Percentiles rank a stretch among this genome's conserved stretches.
These are phyloP conservation scores for Bidens hawaiensis DNA, from an alignment of 140 eudicot species.

Conservation along the genomic window DNA sequence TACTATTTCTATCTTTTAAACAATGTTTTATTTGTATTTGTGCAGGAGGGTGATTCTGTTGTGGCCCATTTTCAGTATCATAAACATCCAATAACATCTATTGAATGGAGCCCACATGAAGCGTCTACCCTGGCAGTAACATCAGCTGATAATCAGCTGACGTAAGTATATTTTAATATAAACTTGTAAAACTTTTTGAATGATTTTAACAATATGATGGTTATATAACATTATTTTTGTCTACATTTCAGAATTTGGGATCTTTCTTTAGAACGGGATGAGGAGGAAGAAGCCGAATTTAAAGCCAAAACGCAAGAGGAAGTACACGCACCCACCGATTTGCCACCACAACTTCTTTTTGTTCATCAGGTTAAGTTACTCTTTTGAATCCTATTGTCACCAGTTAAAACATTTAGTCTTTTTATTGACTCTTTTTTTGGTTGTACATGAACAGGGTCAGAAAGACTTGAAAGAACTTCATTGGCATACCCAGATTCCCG, in stretches of 20 bases:
- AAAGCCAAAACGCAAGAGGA: constrained; percentile 67
- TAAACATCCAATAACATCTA: constrained; percentile 91
- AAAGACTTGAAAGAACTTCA: constrained; percentile 96
- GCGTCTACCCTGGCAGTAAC: constrained; percentile 89
- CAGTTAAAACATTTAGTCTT: background rate
- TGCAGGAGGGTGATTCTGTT: constrained; percentile 75
- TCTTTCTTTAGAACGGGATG: constrained; percentile 83
- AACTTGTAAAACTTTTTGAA: background rate
- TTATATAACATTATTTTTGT: background rate
- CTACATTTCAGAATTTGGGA: constrained; percentile 74
- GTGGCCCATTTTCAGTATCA: constrained; percentile 89
- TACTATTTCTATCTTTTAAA: too few species aligned
- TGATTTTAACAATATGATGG: background rate
- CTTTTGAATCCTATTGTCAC: background rate
- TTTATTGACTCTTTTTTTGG: background rate
- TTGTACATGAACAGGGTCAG: constrained; percentile 58
- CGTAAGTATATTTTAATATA: constrained; percentile 37
- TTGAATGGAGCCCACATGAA: constrained; percentile 97
- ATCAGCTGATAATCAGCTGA: constrained; percentile 82
- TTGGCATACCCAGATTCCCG: constrained; percentile 99
- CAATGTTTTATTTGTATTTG: background rate
- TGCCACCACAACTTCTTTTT: constrained; percentile 92
- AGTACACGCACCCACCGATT: constrained; percentile 79
- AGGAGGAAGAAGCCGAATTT: constrained; percentile 96
- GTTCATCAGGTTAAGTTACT: constrained; percentile 71